These are phyloP conservation scores for Cutaneotrichosporon sp. DNA, from an alignment of 1,284 basidiomycete species.

Conservation along the genomic window DNA sequence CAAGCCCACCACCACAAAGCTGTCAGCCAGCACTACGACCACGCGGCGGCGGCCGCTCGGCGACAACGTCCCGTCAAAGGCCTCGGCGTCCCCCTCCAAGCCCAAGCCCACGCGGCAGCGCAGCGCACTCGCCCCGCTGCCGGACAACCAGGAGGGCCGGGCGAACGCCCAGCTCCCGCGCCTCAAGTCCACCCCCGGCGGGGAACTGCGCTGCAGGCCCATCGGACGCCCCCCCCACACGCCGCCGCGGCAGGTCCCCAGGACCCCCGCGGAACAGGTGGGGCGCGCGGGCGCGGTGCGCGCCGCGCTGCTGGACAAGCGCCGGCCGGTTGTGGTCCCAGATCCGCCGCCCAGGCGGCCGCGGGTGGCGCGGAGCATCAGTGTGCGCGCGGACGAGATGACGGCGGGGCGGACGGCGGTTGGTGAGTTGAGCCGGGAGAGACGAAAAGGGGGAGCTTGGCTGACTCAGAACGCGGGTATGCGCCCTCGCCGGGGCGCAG, in stretches of 20 bases:
- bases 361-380: background rate
- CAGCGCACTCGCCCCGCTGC: background rate
- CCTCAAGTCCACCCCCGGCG: background rate
- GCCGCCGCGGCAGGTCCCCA: background rate
- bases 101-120: background rate
- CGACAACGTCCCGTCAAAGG: background rate
- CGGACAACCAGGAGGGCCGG: background rate
- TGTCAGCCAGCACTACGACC: background rate
- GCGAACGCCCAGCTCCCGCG: background rate
- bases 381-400: constrained; percentile 4
- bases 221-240: background rate
- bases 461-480: constrained; percentile 5
- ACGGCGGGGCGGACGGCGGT: background rate
- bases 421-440: constrained; percentile 1
- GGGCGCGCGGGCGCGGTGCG: background rate
- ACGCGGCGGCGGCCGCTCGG: background rate
- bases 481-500: constrained; percentile 4
- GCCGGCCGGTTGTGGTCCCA: constrained; percentile 1
- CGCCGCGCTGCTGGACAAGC: constrained; percentile 2
- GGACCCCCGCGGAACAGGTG: constrained; percentile 7
- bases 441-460: too few species aligned
- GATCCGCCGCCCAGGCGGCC: constrained; percentile 3
- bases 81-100: background rate
- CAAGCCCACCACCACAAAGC: background rate
- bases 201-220: background rate